Percentiles rank a stretch among this genome's conserved stretches.
phyloP scores from a whole-genome alignment of 164 flowering plant species.

The Piper longum region DNA sequence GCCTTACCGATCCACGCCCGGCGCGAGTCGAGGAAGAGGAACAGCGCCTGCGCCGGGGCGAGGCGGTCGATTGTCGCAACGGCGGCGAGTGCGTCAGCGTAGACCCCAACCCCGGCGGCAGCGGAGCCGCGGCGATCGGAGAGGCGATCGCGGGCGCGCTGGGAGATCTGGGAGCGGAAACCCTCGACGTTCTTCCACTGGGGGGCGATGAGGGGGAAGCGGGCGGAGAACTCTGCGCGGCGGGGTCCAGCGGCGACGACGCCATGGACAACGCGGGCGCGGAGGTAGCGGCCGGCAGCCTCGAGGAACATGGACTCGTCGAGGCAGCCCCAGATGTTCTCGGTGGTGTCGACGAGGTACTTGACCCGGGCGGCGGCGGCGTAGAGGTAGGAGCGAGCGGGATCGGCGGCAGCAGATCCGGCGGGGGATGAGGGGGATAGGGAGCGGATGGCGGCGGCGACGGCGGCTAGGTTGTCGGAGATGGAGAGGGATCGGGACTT shows the following conservation, averaged over 20 bases:
- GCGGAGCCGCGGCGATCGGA: conserved; percentile 33
- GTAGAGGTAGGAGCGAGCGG: conserved; percentile 27
- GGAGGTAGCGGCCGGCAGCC: conserved; percentile 52
- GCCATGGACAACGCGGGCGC: conserved; percentile 61
- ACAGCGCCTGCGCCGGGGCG: conserved; percentile 44
- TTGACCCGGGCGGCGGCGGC: conserved; percentile 73
- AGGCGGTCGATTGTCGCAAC: conserved; percentile 70
- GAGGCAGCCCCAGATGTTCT: conserved; percentile 93
- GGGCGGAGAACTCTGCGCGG: conserved; percentile 26
- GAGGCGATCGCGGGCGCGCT: conserved; percentile 67
- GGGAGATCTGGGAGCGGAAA: conserved; percentile 78
- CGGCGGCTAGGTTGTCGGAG: conserved; percentile 45
- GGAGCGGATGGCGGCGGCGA: conserved; percentile 37
- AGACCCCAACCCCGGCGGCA: conserved; percentile 23
- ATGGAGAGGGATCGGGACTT: conserved; percentile 59
- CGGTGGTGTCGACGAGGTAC: conserved; percentile 90
- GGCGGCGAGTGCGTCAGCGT: conserved; percentile 79
- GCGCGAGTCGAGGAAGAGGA: conserved; percentile 62
- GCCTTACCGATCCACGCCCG: conserved; percentile 55
- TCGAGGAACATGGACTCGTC: conserved; percentile 90
- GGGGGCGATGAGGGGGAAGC: conserved; percentile 66
- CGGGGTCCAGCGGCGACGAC: conserved; percentile 10
- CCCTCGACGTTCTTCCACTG: conserved; percentile 96
- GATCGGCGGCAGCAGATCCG: conserved; percentile 19
- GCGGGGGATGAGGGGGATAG: conserved; percentile 28